phyloP scores from a whole-genome alignment of 441 rosid species.

The Adansonia rubrostipa region DNA sequence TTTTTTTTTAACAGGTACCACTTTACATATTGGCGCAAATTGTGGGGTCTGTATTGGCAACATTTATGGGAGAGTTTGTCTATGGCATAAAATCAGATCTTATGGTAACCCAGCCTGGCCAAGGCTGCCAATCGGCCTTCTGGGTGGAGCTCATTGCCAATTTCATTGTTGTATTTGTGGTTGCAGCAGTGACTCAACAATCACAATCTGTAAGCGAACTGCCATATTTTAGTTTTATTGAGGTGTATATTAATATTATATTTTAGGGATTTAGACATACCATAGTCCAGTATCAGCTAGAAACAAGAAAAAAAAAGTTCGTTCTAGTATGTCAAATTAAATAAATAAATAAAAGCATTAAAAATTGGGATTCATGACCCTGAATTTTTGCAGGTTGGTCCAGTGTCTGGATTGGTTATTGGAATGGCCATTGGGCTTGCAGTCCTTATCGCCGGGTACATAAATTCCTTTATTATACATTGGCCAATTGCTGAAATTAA shows the following conservation, averaged over 20 bases:
- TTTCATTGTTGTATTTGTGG: constrained; percentile 63
- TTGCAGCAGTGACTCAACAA: constrained; percentile 58
- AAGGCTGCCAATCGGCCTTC: constrained; percentile 63
- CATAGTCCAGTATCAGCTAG: not conserved
- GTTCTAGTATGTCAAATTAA: not conserved
- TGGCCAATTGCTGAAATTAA: not conserved
- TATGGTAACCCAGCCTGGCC: constrained; percentile 58
- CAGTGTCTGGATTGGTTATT: constrained; percentile 62
- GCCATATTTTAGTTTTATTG: not conserved
- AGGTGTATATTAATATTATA: not conserved
- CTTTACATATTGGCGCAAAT: constrained; percentile 70
- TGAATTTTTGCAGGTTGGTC: constrained; percentile 52
- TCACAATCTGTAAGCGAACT: constrained; percentile 53
- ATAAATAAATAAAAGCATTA: not conserved
- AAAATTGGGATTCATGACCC: not conserved
- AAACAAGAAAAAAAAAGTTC: not conserved
- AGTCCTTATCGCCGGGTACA: constrained; percentile 74
- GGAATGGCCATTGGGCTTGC: constrained; percentile 76
- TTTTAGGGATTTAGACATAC: not conserved
- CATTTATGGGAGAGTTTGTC: constrained; percentile 51
- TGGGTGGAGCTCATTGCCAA: constrained; percentile 76
- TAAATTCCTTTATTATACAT: not conserved
- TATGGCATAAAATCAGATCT: constrained; percentile 58
- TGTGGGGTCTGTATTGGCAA: constrained; percentile 60
- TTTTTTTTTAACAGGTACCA: constrained; percentile 57